Conservation (phyloP, 2,329 filamentous ascomycete genomes). For the Aspergillus sp. region DNA sequence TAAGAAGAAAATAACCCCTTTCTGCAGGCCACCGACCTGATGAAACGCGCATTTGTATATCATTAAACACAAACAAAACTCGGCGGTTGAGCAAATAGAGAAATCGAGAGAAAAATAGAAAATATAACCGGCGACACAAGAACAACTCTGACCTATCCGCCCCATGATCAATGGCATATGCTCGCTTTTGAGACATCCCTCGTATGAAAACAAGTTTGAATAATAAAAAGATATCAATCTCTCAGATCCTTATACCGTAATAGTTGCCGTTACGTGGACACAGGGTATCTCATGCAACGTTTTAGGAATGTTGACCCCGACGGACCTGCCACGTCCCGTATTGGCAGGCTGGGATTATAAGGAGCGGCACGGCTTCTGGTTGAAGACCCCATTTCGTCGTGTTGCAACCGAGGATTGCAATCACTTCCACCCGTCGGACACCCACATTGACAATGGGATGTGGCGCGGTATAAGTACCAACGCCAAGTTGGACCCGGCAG, state of each 20-base stretch:
- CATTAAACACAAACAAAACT: slow-evolving; percentile 17
- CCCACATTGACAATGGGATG: slow-evolving; percentile 12
- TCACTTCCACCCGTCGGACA: slow-evolving; percentile 12
- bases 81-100: slow-evolving; percentile 1
- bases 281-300: slow-evolving; percentile 6
- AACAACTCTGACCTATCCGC: slow-evolving; percentile 1
- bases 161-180: slow-evolving; percentile 1
- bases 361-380: slow-evolving; percentile 9
- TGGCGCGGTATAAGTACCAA: slow-evolving; percentile 11
- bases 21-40: background rate
- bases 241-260: slow-evolving; percentile 1
- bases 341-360: slow-evolving; percentile 6
- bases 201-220: background rate
- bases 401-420: slow-evolving; percentile 9
- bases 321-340: slow-evolving; percentile 10
- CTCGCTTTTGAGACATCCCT: slow-evolving; percentile 5
- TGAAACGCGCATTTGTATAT: slow-evolving; percentile 9
- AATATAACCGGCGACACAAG: background rate
- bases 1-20: background rate
- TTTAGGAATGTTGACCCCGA: slow-evolving; percentile 1
- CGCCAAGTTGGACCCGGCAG: slow-evolving; percentile 6
- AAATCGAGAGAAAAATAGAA: background rate
- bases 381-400: slow-evolving; percentile 8
- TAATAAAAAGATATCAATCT: background rate
- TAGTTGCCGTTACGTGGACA: slow-evolving; percentile 5